Conservation (phyloP, 805 yeast species). For the Hanseniaspora lachancei region DNA sequence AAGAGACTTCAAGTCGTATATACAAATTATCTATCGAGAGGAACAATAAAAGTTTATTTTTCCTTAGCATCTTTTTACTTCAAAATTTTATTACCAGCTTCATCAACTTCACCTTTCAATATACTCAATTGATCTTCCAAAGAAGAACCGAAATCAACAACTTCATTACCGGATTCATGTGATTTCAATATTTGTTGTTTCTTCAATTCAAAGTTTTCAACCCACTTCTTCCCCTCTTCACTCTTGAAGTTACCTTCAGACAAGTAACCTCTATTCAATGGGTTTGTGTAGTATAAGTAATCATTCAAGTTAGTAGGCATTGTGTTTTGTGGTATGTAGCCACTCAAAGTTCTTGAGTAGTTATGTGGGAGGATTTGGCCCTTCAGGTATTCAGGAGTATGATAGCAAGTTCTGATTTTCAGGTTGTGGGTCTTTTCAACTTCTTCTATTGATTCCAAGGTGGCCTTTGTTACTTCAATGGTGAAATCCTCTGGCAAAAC, state of each 20-base stretch:
- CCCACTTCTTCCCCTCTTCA: conserved; percentile 21
- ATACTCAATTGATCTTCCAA: conserved; percentile 8
- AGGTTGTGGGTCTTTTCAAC: conserved; percentile 60
- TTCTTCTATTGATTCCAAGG: conserved; percentile 55
- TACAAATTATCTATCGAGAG: not conserved
- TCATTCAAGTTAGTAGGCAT: conserved; percentile 76
- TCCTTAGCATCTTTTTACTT: not conserved
- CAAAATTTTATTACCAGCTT: conserved; percentile 1
- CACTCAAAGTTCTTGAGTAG: conserved; percentile 47
- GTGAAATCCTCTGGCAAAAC: conserved; percentile 27
- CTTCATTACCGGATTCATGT: not conserved
- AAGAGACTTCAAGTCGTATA: not conserved
- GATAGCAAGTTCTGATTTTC: conserved; percentile 58
- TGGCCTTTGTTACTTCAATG: conserved; percentile 74
- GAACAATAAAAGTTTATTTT: no score
- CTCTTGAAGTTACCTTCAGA: conserved; percentile 25
- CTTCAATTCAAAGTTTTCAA: conserved; percentile 12
- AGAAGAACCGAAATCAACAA: conserved; percentile 4
- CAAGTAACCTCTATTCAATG: conserved; percentile 65
- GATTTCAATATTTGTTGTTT: conserved; percentile 1
- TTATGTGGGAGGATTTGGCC: conserved; percentile 68
- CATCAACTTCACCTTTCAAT: conserved; percentile 7
- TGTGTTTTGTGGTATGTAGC: conserved; percentile 71
- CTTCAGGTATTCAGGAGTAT: conserved; percentile 49
- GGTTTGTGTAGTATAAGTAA: conserved; percentile 61